A percentile compares a stretch with the other conserved stretches of the same genome.
Evolutionary conservation across 495 filamentous ascomycete species (phyloP).

Genomic region (Aspergillus carlsbadensis): DNA sequence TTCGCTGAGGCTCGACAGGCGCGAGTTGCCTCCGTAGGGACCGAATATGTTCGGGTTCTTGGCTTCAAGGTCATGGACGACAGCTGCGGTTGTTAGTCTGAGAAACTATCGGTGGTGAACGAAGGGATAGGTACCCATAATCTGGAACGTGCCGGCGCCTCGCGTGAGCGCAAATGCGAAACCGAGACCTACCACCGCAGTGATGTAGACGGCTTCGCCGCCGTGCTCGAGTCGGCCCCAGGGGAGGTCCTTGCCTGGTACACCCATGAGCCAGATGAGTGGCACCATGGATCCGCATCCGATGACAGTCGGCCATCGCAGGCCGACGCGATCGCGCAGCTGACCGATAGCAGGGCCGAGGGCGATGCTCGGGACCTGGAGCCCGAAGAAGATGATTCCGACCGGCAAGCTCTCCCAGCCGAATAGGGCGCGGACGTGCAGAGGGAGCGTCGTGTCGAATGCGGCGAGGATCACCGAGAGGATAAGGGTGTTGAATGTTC

Average conservation of each 20-base stretch:
- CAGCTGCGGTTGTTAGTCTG: slow-evolving; percentile 1
- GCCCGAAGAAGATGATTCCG: slow-evolving; percentile 23
- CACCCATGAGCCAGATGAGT: slow-evolving; percentile 12
- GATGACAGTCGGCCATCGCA: slow-evolving; percentile 15
- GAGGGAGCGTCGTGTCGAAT: slow-evolving; percentile 25
- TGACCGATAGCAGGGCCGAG: slow-evolving; percentile 16
- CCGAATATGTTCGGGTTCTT: slow-evolving; percentile 23
- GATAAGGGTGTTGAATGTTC: slow-evolving; percentile 2
- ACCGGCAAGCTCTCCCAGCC: slow-evolving; percentile 19
- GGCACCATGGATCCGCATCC: slow-evolving; percentile 14
- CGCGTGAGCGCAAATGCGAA: slow-evolving; percentile 1
- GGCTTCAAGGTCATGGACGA: slow-evolving; percentile 16
- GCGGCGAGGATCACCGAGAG: slow-evolving; percentile 11
- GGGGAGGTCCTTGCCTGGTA: slow-evolving; percentile 3
- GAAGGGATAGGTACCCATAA: slow-evolving; percentile 10
- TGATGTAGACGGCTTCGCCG: slow-evolving; percentile 4
- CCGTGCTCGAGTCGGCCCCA: neutral
- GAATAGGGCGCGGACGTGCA: slow-evolving; percentile 22
- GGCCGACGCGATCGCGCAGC: slow-evolving; percentile 23
- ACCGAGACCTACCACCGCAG: slow-evolving; percentile 5
- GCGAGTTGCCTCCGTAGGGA: slow-evolving; percentile 21
- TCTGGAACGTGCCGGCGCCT: slow-evolving; percentile 10
- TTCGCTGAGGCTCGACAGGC: slow-evolving; percentile 24
- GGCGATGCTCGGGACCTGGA: slow-evolving; percentile 20
- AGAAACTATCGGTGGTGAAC: neutral